phyloP scores from a whole-genome alignment of 1,139 yeast genomes.

The Sporopachydermia cereana region DNA sequence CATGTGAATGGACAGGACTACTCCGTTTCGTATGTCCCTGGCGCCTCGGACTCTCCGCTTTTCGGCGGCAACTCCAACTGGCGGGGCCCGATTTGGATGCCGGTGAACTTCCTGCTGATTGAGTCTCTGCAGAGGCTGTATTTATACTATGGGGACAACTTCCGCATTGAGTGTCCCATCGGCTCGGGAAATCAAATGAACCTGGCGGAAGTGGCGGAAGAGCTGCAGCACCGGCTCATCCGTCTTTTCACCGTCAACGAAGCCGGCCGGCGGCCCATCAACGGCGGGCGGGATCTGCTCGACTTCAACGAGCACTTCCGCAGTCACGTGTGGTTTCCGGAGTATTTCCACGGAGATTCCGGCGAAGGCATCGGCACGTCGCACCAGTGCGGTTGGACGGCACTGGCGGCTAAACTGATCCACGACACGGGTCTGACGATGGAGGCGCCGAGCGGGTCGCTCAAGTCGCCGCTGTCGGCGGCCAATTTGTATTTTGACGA shows the following conservation, averaged over 20 bases:
- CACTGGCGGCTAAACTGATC: slow-evolving; percentile 85
- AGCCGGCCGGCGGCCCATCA: slow-evolving; percentile 65
- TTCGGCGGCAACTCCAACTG: slow-evolving; percentile 97
- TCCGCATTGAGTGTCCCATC: slow-evolving; percentile 84
- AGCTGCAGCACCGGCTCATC: slow-evolving; percentile 78
- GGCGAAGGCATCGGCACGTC: slow-evolving; percentile 94
- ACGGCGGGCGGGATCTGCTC: slow-evolving; percentile 50
- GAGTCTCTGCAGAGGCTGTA: slow-evolving; percentile 86
- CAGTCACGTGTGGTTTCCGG: slow-evolving; percentile 73
- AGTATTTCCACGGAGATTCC: slow-evolving; percentile 90
- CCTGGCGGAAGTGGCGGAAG: slow-evolving; percentile 88
- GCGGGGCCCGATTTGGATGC: slow-evolving; percentile 99
- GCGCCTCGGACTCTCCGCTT: slow-evolving; percentile 89
- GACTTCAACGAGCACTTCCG: slow-evolving; percentile 65
- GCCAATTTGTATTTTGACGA: slow-evolving; percentile 30
- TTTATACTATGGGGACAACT: slow-evolving; percentile 77
- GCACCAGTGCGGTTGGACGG: slow-evolving; percentile 97
- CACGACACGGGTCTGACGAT: slow-evolving; percentile 80
- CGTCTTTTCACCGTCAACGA: slow-evolving; percentile 49
- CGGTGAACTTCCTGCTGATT: slow-evolving; percentile 76
- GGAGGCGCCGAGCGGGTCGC: slow-evolving; percentile 32
- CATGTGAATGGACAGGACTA: slow-evolving; percentile 70
- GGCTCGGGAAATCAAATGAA: slow-evolving; percentile 76
- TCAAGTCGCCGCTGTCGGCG: slow-evolving; percentile 25
- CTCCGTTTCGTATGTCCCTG: slow-evolving; percentile 73